Evolutionary conservation across 2,329 filamentous ascomycete species (phyloP).

Genomic region (Beauveria caledonica): DNA sequence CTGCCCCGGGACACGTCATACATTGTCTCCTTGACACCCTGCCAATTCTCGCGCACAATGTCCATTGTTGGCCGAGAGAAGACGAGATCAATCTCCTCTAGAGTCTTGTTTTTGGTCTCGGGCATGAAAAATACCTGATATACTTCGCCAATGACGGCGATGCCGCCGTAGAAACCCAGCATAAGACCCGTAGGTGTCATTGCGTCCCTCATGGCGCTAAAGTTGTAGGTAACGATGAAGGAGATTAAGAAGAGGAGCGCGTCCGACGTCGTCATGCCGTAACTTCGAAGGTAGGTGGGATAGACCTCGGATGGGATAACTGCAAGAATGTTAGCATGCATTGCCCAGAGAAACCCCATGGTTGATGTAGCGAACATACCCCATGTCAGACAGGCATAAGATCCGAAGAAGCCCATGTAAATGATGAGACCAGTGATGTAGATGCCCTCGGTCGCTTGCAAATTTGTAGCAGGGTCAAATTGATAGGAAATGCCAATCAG

Average conservation of each 20-base stretch:
- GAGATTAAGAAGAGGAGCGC: slow-evolving; percentile 61
- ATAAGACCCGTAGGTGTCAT: slow-evolving; percentile 58
- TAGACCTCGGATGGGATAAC: slow-evolving; percentile 62
- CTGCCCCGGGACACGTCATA: slow-evolving; percentile 17
- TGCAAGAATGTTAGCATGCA: background rate
- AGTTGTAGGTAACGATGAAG: slow-evolving; percentile 71
- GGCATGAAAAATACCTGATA: slow-evolving; percentile 72
- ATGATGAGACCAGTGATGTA: slow-evolving; percentile 61
- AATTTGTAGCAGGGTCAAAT: slow-evolving; percentile 38
- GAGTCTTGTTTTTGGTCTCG: slow-evolving; percentile 59
- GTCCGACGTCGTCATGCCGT: slow-evolving; percentile 65
- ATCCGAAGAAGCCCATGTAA: slow-evolving; percentile 63
- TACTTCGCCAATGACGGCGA: slow-evolving; percentile 60
- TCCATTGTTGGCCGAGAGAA: slow-evolving; percentile 56
- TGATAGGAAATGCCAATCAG: slow-evolving; percentile 59
- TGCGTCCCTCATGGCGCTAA: slow-evolving; percentile 59
- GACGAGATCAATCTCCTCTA: slow-evolving; percentile 64
- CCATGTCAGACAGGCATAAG: slow-evolving; percentile 57
- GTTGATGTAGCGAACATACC: background rate
- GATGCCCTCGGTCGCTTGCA: slow-evolving; percentile 43
- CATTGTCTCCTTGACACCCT: slow-evolving; percentile 24
- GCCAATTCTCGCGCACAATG: slow-evolving; percentile 51
- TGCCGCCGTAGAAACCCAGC: slow-evolving; percentile 67
- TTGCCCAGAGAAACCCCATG: no score
- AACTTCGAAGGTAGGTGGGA: slow-evolving; percentile 62